Percentiles rank a stretch among this genome's conserved stretches.
phyloP scores from a whole-genome alignment of 345 rosid species.

The Sisymbrium altissimum region DNA sequence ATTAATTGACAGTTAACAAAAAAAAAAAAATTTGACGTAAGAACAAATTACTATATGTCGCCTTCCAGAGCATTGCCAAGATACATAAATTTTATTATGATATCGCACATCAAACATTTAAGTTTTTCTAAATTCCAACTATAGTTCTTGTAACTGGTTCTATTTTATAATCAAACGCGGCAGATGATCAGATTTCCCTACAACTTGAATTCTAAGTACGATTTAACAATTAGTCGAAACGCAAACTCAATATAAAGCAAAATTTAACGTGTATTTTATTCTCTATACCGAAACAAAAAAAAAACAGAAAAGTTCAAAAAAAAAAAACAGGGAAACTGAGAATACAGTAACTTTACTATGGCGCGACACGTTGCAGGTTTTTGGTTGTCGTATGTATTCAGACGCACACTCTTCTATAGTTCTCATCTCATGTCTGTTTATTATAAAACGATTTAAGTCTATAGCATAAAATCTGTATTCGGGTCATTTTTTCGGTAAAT shows the following conservation, averaged over 20 bases:
- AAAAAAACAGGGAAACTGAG: neutral
- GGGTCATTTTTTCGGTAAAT: neutral
- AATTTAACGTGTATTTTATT: neutral
- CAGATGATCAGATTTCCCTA: neutral
- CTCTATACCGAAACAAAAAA: neutral
- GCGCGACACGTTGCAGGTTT: slow-evolving; percentile 16
- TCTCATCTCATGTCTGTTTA: slow-evolving; percentile 8
- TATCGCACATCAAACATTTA: neutral
- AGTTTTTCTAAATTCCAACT: neutral
- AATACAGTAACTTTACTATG: neutral
- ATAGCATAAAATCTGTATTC: neutral
- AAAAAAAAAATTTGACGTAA: neutral
- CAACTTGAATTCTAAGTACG: neutral
- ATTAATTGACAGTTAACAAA: neutral
- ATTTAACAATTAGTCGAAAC: neutral
- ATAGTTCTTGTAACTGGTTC: neutral
- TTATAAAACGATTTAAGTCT: neutral
- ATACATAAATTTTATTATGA: neutral
- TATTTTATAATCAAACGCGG: neutral
- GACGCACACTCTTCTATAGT: slow-evolving; percentile 11
- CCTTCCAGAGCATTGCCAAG: neutral
- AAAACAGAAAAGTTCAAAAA: too few relatives aligned
- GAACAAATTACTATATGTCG: neutral
- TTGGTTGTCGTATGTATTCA: slow-evolving; percentile 23
- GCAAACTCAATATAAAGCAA: neutral